phyloP scores from a whole-genome alignment of 2,329 filamentous ascomycete species.

The Colletotrichum sp. region DNA sequence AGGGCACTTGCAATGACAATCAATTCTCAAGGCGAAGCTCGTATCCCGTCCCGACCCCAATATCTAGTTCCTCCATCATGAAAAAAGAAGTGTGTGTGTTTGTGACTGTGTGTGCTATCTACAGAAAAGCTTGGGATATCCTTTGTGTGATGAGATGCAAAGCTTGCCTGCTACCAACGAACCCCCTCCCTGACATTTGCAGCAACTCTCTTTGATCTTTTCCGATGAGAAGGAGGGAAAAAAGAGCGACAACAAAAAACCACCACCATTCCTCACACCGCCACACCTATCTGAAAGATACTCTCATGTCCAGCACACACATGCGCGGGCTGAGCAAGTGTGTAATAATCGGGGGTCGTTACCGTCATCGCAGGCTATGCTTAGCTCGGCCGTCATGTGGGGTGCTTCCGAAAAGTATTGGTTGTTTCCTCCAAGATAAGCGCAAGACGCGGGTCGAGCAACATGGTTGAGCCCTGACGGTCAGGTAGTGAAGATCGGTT shows the following conservation, averaged over 20 bases:
- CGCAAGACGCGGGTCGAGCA: neutral
- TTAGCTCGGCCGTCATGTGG: neutral
- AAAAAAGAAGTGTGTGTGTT: constrained; percentile 8
- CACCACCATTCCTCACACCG: neutral
- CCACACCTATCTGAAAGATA: neutral
- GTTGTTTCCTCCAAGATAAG: neutral
- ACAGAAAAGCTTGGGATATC: constrained; percentile 32
- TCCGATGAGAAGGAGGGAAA: neutral
- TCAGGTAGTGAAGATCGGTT: neutral
- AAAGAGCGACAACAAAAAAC: neutral
- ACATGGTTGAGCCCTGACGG: constrained; percentile 9
- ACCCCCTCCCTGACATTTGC: neutral
- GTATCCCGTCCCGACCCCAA: neutral
- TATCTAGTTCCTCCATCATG: constrained; percentile 12
- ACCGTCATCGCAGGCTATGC: neutral
- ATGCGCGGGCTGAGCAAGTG: neutral
- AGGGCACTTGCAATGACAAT: constrained; percentile 12
- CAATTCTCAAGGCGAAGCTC: constrained; percentile 19
- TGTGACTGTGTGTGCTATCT: constrained; percentile 26
- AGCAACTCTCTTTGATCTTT: neutral
- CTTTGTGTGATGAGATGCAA: constrained; percentile 26
- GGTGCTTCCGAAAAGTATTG: neutral
- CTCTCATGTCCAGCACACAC: neutral
- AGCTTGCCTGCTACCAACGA: constrained; percentile 19
- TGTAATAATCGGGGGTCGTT: neutral